Evolutionary conservation across 169 alveolate species (phyloP).

Genomic region (Plasmodium reichenowi): DNA sequence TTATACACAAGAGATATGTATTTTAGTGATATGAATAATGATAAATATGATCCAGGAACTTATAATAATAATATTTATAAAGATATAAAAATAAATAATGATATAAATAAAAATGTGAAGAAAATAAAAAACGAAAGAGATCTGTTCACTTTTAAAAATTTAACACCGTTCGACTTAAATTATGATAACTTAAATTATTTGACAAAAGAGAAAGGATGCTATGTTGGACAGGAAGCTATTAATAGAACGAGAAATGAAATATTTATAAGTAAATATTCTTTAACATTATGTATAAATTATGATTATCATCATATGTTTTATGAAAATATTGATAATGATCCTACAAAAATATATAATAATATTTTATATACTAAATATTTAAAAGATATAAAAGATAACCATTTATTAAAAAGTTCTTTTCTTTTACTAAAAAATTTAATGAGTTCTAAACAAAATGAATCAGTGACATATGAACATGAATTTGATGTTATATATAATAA

Average conservation of each 20-base stretch:
- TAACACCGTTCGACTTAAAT: slow-evolving; percentile 81
- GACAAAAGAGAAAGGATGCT: slow-evolving; percentile 83
- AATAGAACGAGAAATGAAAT: slow-evolving; percentile 80
- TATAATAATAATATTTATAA: background rate
- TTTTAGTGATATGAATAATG: background rate
- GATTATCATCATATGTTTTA: slow-evolving; percentile 53
- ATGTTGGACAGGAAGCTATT: slow-evolving; percentile 86
- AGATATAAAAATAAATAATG: background rate
- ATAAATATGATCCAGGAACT: background rate
- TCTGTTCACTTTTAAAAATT: slow-evolving; percentile 33
- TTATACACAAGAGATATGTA: slow-evolving; percentile 12
- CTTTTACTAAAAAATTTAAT: slow-evolving; percentile 45
- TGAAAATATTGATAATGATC: slow-evolving; percentile 1
- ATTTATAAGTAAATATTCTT: slow-evolving; percentile 79
- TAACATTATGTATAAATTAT: slow-evolving; percentile 65
- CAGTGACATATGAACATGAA: slow-evolving; percentile 25
- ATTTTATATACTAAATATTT: slow-evolving; percentile 26
- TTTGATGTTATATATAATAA: slow-evolving; percentile 22
- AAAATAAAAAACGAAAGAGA: slow-evolving; percentile 19
- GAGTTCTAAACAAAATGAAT: background rate
- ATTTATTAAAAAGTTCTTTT: slow-evolving; percentile 44
- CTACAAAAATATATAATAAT: slow-evolving; percentile 8
- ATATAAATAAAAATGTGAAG: background rate
- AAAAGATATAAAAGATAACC: slow-evolving; percentile 23
- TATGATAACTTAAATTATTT: slow-evolving; percentile 78